These are phyloP conservation scores for Cylindrotheca fusiformis DNA, from an alignment of 108 stramenopile genomes.

Conservation along the genomic window DNA sequence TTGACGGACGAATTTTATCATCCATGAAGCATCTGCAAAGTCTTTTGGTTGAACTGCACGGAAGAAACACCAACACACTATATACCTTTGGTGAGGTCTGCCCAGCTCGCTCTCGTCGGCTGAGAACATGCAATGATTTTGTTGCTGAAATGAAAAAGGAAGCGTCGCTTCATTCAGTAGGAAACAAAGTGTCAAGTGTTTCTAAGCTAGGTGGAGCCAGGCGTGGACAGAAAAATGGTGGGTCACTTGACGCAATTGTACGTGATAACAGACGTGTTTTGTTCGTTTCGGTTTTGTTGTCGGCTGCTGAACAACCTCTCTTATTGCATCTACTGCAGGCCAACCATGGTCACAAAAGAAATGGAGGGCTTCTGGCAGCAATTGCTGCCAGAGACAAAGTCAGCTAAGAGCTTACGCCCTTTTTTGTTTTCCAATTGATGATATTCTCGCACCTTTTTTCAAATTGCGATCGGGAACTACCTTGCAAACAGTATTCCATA, in stretches of 20 bases:
- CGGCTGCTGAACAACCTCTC: slow-evolving; percentile 1
- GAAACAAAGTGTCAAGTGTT: background rate
- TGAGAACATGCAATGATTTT: background rate
- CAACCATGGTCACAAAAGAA: background rate
- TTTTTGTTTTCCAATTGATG: too few species aligned
- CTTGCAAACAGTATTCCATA: too few species aligned
- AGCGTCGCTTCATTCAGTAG: background rate
- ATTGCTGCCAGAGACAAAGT: slow-evolving; percentile 8
- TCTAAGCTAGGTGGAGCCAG: background rate
- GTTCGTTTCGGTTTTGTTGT: background rate
- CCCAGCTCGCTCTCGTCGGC: slow-evolving; percentile 2
- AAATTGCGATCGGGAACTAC: too few species aligned
- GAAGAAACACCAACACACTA: slow-evolving; percentile 4
- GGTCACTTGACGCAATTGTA: background rate
- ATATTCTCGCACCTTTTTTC: too few species aligned
- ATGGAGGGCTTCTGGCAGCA: slow-evolving; percentile 10
- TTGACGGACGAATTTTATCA: slow-evolving; percentile 9
- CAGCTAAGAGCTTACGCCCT: too few species aligned
- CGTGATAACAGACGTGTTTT: background rate
- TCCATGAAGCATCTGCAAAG: slow-evolving; percentile 7
- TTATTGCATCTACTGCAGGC: background rate
- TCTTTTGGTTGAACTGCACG: slow-evolving; percentile 18
- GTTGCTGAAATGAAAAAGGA: background rate
- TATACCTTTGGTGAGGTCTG: background rate
- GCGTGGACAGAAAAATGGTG: background rate